Evolutionary conservation across 768 basidiomycete genomes (phyloP).

Genomic region (Trametes meyenii): DNA sequence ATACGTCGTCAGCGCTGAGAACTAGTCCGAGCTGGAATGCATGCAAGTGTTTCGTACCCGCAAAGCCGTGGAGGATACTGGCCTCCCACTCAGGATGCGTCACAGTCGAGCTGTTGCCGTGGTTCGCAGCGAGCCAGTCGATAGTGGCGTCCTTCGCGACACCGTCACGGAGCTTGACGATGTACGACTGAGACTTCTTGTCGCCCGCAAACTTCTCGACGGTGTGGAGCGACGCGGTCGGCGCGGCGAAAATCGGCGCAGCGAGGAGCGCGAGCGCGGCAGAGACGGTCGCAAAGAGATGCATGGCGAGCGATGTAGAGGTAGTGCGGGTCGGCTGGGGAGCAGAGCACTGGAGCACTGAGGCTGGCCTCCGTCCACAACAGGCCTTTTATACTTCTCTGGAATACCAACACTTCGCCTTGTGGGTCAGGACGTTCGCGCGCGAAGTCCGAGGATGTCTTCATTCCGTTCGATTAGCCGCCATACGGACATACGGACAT

Average conservation of each 20-base stretch:
- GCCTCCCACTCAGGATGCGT: conserved; percentile 28
- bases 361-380: neutral
- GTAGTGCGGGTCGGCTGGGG: conserved; percentile 2
- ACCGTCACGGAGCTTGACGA: conserved; percentile 29
- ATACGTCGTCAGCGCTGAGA: neutral
- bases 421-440: neutral
- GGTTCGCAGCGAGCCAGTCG: conserved; percentile 13
- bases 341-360: conserved; percentile 10
- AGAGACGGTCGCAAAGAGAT: conserved; percentile 9
- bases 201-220: conserved; percentile 21
- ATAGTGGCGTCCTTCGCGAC: conserved; percentile 25
- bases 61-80: conserved; percentile 28
- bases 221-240: conserved; percentile 2
- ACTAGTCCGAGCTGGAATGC: no score
- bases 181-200: conserved; percentile 22
- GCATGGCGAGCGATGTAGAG: neutral
- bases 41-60: conserved; percentile 16
- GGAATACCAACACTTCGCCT: neutral
- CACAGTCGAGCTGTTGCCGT: conserved; percentile 9
- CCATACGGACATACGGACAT: neutral
- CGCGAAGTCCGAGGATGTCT: neutral
- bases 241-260: conserved; percentile 3
- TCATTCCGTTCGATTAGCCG: neutral
- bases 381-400: neutral
- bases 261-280: conserved; percentile 12